Evolutionary conservation across 2,329 filamentous ascomycete species (phyloP), one percentile per base, ranked within the genome.

Genomic region (Pseudogymnoascus sp.): DNA sequence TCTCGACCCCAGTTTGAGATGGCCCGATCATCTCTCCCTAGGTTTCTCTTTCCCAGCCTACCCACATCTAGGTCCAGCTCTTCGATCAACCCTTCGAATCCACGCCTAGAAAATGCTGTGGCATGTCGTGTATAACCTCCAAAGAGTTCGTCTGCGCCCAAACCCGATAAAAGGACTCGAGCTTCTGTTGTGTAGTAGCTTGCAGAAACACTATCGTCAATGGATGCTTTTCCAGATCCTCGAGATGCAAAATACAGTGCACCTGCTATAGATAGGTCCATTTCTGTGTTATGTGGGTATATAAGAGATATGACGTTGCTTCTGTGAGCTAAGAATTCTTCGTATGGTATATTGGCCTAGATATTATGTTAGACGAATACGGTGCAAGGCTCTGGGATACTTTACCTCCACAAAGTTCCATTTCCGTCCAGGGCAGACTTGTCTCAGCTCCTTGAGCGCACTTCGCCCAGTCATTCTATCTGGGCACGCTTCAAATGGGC

Each of bases 121-220:
- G 85, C 83, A 70, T 99, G 94, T 6, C 95, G 86, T 8, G 85
- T 86, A 72, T 99, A 99, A 6, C 94, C 94, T 14, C 90, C 94
- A 72, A 99, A 97, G 1, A 99, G 83, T 75, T 99, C 94, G 71
- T 99, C 94, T 1, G 95, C 95, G 1, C 95, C 94, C 1, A 99
- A 83, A 0, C 94, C 95, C 0, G 94, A 97, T 0, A 99, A 80
- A 1, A 99, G 82, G 0, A 97, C 91, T 33, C 91, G 86, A 1
- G 92, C 90, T 0, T 86, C 78, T 0, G 90, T 92, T 8, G 77
- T 80, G 70, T 92, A 92, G 63, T 59, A 16, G 7, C 65, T 63
- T 64, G 66, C 19, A 64, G 65, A 35, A 59, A 19, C 8, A 19
- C 65, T 43, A 11, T 63, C 8, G 37, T 37, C 66, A 3, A 62